Evolutionary conservation across 306 rosid genomes (phyloP).

Genomic region (Fragaria nilgerrensis): DNA sequence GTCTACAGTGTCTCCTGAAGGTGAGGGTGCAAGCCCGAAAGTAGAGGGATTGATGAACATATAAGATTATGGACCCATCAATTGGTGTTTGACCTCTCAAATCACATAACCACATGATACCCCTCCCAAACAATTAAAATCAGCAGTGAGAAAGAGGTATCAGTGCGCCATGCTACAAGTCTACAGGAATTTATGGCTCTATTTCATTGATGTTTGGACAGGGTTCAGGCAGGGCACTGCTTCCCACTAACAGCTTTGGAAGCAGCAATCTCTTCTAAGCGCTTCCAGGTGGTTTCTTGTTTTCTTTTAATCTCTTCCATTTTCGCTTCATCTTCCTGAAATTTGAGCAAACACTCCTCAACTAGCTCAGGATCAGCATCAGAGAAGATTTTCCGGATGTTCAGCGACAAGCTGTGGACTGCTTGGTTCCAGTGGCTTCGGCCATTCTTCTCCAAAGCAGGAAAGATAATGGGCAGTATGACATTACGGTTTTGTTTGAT

Average conservation of each 20-base stretch:
- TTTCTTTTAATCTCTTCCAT: constrained; percentile 39
- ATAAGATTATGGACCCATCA: not conserved
- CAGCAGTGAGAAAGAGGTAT: constrained; percentile 13
- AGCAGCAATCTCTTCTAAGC: constrained; percentile 58
- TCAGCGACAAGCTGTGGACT: constrained; percentile 56
- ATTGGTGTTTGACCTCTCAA: constrained; percentile 21
- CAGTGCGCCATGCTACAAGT: constrained; percentile 14
- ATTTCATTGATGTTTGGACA: constrained; percentile 20
- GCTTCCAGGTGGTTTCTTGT: constrained; percentile 52
- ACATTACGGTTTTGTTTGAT: constrained; percentile 53
- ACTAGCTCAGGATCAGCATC: constrained; percentile 59
- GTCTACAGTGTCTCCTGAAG: constrained; percentile 9
- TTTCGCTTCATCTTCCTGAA: constrained; percentile 54
- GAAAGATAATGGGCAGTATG: constrained; percentile 68
- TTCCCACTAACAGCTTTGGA: constrained; percentile 42
- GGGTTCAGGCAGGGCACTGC: constrained; percentile 21
- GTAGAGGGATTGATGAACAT: constrained; percentile 16
- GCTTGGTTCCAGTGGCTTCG: constrained; percentile 66
- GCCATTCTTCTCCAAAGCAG: constrained; percentile 65
- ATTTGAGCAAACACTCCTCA: constrained; percentile 53
- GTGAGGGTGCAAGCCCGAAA: constrained; percentile 8
- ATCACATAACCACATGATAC: constrained; percentile 23
- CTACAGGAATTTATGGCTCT: not conserved
- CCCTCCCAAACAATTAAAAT: not conserved
- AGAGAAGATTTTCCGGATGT: constrained; percentile 53